Percentiles rank a stretch among this genome's conserved stretches.
phyloP scores from a whole-genome alignment of 805 yeast species.

The Ogataea chonburiensis region DNA sequence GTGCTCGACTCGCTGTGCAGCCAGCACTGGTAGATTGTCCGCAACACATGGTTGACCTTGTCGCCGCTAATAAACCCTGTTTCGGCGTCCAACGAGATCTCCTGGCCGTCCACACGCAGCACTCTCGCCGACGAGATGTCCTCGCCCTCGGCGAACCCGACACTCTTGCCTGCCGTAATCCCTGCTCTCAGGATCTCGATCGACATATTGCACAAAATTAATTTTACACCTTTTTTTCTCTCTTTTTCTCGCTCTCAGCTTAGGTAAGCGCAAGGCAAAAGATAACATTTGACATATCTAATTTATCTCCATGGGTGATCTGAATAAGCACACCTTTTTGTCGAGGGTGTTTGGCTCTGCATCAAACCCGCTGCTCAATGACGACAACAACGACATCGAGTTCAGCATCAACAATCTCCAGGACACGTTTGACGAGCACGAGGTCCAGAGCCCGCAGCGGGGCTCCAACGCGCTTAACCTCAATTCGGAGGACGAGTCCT shows the following conservation, averaged over 20 bases:
- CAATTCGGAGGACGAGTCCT: conserved; percentile 29
- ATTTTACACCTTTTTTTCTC: background rate
- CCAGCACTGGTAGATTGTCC: conserved; percentile 78
- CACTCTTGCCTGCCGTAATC: conserved; percentile 5
- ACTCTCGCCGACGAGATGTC: conserved; percentile 22
- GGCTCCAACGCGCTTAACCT: conserved; percentile 17
- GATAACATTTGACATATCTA: conserved; percentile 11
- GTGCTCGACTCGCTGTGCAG: conserved; percentile 66
- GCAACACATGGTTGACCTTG: conserved; percentile 41
- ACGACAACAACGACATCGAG: conserved; percentile 28
- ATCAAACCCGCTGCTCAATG: conserved; percentile 33
- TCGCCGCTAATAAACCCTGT: conserved; percentile 58
- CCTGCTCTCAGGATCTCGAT: conserved; percentile 4
- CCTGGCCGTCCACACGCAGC: conserved; percentile 19
- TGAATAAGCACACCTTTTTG: conserved; percentile 52
- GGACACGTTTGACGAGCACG: conserved; percentile 25
- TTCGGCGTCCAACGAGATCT: conserved; percentile 24
- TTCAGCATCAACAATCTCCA: conserved; percentile 23
- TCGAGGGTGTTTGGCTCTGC: conserved; percentile 58
- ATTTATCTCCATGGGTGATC: conserved; percentile 17
- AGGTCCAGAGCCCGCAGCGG: conserved; percentile 10
- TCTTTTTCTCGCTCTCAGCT: conserved; percentile 1
- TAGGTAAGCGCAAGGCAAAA: conserved; percentile 9
- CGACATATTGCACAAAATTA: conserved; percentile 3
- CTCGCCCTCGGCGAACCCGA: conserved; percentile 17